Base-by-base conservation (phyloP, 805 yeast genomes). In the Pichia heedii region DNA sequence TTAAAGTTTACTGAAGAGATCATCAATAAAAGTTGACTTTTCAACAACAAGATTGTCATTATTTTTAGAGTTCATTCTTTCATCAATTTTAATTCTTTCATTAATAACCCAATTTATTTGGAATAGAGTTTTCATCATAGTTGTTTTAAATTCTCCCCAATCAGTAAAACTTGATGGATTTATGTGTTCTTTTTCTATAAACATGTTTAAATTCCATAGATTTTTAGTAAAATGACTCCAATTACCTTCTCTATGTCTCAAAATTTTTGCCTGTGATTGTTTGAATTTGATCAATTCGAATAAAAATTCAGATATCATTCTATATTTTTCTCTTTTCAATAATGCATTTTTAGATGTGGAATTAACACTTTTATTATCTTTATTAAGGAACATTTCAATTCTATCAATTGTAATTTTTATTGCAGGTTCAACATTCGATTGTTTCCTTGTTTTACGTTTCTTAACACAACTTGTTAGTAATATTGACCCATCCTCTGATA, bases 191-290 rank as follows among this genome's bases (percentile, higher is more conserved):
- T 37, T 41, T 33, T 47, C 47, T 22, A 47, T 29, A 26, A 47
- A 42, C 44, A 42, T 42, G 33, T 48, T 49, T 20, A 46, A 33
- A 40, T 49, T 50, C 40, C 41, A 37, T 15, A 39, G 16, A 30
- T 42, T 35, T 24, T 44, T 37, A 2, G 47, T 44, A 37, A 54
- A 48, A 41, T 52, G 49, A 22, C 47, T 50, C 44, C 61, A 45
- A 38, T 60, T 60, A 9, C 66, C 66, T 18, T 42, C 32, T 9
- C 35, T 39, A 9, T 47, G 29, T 39, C 66, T 52, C 44, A 45
- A 42, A 3, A 26, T 33, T 33, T 53, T 49, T 8, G 48, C 42
- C 40, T 53, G 49, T 13, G 44, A 50, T 30, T 51, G 40, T 39
- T 57, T 55, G n/a, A 43, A 41, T 11, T 42, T 35, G 5, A 58